Evolutionary conservation across 495 filamentous ascomycete species (phyloP).

Genomic region (Penicillium diatomitis): DNA sequence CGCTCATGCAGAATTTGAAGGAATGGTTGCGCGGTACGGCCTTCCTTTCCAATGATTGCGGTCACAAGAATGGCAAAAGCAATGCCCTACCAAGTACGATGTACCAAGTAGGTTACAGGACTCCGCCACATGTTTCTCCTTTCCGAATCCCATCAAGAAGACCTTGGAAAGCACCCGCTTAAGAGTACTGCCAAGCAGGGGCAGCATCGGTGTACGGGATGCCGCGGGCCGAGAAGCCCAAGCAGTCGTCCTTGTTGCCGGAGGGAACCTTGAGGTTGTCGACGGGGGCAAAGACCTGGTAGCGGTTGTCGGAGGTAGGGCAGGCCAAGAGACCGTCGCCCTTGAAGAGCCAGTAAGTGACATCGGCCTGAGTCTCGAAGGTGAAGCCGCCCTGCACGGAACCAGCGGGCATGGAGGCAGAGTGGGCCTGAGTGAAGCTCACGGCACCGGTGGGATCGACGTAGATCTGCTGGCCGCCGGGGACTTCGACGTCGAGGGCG

Average conservation of each 20-base stretch:
- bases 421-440: conserved; percentile 53
- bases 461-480: conserved; percentile 59
- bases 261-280: conserved; percentile 31
- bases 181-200: conserved; percentile 37
- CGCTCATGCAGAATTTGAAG: too few relatives aligned
- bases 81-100: too few relatives aligned
- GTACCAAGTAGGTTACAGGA: too few relatives aligned
- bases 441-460: conserved; percentile 46
- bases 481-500: conserved; percentile 42
- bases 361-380: conserved; percentile 17
- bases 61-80: too few relatives aligned
- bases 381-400: conserved; percentile 38
- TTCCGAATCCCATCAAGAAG: too few relatives aligned
- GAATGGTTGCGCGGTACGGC: too few relatives aligned
- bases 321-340: conserved; percentile 38
- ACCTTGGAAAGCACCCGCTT: neutral
- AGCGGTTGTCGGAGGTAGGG: conserved; percentile 25
- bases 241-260: conserved; percentile 27
- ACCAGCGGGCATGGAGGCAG: conserved; percentile 44
- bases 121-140: too few relatives aligned
- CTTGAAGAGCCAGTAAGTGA: conserved; percentile 21
- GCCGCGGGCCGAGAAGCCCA: conserved; percentile 33
- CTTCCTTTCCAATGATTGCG: too few relatives aligned
- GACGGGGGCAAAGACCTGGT: conserved; percentile 37
- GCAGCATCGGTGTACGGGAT: conserved; percentile 14